A percentile compares a stretch with the other conserved stretches of the same genome.
These are phyloP conservation scores for Alternaria angustiovoidea DNA, from an alignment of 2,329 filamentous ascomycete species.

Conservation along the genomic window DNA sequence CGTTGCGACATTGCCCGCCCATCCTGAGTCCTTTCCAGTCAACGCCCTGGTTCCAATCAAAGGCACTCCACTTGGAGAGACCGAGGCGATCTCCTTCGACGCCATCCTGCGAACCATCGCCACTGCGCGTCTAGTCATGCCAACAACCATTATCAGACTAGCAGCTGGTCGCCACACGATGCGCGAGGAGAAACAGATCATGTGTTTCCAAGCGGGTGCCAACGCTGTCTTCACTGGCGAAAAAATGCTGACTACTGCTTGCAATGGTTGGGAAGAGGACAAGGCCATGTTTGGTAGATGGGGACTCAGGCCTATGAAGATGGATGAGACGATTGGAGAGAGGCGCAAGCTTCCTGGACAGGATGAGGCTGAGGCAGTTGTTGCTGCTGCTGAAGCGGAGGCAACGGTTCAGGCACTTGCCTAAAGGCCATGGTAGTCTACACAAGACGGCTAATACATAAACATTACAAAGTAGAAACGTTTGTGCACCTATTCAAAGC, in stretches of 20 bases:
- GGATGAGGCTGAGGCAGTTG: constrained; percentile 20
- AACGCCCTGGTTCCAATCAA: constrained; percentile 92
- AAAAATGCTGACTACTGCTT: constrained; percentile 94
- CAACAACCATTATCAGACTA: constrained; percentile 83
- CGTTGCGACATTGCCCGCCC: constrained; percentile 78
- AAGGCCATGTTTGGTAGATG: constrained; percentile 82
- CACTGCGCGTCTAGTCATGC: constrained; percentile 83
- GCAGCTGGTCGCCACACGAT: constrained; percentile 86
- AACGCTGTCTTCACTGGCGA: constrained; percentile 96
- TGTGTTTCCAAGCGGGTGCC: constrained; percentile 89
- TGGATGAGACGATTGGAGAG: constrained; percentile 46
- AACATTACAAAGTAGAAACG: neutral
- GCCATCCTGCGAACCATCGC: constrained; percentile 83
- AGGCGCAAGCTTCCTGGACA: constrained; percentile 31
- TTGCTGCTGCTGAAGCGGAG: constrained; percentile 18
- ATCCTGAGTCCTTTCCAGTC: constrained; percentile 91
- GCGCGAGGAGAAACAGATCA: constrained; percentile 85
- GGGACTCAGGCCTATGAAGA: constrained; percentile 79
- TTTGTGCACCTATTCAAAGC: neutral
- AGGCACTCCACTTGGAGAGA: constrained; percentile 83
- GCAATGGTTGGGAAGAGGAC: constrained; percentile 91
- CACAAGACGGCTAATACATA: neutral
- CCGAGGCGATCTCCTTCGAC: constrained; percentile 75
- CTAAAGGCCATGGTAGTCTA: neutral
- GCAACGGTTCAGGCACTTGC: constrained; percentile 12